phyloP scores from a whole-genome alignment of 2,329 filamentous ascomycete species.

The Stagonosporopsis rhizophila region DNA sequence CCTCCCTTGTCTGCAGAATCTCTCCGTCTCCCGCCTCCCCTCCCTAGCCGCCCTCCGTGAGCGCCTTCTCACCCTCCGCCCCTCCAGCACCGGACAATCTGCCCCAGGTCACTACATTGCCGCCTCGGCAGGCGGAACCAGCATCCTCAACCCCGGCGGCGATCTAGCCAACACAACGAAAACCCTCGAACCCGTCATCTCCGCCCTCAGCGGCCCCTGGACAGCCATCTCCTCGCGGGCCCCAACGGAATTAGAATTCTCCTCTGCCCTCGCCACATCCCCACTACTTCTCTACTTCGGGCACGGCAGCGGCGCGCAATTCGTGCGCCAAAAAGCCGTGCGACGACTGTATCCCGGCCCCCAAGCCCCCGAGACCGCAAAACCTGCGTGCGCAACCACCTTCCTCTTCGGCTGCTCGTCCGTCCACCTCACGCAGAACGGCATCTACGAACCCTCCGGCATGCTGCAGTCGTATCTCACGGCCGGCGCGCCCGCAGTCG shows the following conservation, averaged over 20 bases:
- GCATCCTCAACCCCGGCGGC: constrained; percentile 86
- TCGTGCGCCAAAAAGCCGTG: constrained; percentile 84
- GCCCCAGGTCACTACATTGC: constrained; percentile 58
- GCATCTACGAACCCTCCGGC: constrained; percentile 84
- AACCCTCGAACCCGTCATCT: constrained; percentile 73
- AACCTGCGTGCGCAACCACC: constrained; percentile 71
- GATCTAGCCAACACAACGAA: constrained; percentile 82
- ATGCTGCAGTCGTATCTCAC: constrained; percentile 92
- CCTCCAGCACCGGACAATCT: constrained; percentile 13
- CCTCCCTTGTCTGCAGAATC: constrained; percentile 79
- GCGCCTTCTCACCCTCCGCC: constrained; percentile 67
- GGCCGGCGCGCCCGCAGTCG: constrained; percentile 78
- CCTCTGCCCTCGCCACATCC: constrained; percentile 67
- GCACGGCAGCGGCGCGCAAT: constrained; percentile 93
- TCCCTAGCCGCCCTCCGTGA: constrained; percentile 83
- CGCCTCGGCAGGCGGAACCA: constrained; percentile 65
- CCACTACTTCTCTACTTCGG: constrained; percentile 92
- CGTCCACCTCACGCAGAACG: constrained; percentile 78
- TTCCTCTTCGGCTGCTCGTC: constrained; percentile 96
- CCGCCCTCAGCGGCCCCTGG: constrained; percentile 64
- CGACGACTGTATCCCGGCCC: constrained; percentile 70
- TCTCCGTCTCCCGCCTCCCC: constrained; percentile 85
- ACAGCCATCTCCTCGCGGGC: constrained; percentile 69
- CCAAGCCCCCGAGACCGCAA: constrained; percentile 23
- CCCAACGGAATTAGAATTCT: constrained; percentile 81